phyloP scores from a whole-genome alignment of 2,329 filamentous ascomycete species.

The Didymosphaeria variabile region DNA sequence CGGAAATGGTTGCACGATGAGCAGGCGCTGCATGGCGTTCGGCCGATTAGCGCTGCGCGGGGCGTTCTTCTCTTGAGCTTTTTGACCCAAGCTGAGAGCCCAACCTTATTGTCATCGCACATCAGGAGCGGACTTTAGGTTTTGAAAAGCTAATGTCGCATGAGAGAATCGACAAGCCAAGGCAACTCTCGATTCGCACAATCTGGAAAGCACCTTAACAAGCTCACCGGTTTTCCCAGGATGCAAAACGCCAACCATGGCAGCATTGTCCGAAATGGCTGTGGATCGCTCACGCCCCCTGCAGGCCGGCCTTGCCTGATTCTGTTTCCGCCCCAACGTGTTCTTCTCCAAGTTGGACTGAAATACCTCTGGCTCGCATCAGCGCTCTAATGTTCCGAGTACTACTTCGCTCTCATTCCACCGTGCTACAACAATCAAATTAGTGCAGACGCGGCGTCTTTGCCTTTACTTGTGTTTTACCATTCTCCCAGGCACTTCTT shows the following conservation, averaged over 20 bases:
- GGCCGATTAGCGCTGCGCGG: no score
- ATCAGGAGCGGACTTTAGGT: no score
- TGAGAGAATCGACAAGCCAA: no score
- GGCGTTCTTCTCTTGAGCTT: no score
- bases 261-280: not conserved
- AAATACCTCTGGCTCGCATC: not conserved
- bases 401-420: not conserved
- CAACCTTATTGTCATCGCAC: no score
- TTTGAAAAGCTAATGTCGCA: no score
- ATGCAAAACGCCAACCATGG: not conserved
- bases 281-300: not conserved
- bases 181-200: no score
- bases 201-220: not conserved
- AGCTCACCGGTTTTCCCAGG: not conserved
- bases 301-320: not conserved
- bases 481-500: no score
- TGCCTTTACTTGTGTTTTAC: not conserved
- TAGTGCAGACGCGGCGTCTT: not conserved
- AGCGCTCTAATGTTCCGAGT: not conserved
- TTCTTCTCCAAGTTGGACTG: not conserved
- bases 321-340: not conserved
- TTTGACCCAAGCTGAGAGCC: no score
- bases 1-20: no score
- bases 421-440: not conserved
- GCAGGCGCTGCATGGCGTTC: no score